Evolutionary conservation across 768 basidiomycete genomes (phyloP).

Genomic region (Russula griseocarnosa): DNA sequence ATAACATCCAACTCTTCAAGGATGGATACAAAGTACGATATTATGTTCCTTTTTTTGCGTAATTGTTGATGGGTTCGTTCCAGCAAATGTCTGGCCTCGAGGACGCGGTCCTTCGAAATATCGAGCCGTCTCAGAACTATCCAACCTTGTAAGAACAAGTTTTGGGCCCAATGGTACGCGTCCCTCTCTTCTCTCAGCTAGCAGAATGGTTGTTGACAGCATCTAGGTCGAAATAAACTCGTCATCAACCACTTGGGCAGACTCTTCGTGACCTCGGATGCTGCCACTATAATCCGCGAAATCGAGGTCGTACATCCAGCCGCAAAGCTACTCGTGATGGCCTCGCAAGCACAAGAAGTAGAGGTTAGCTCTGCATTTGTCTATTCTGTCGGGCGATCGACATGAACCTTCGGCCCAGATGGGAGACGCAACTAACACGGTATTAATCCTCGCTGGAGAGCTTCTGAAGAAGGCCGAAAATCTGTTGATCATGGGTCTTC

Average conservation of each 20-base stretch:
- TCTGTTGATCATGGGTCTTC: constrained; percentile 92
- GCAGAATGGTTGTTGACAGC: background rate
- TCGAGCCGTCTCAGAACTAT: constrained; percentile 91
- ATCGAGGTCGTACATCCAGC: constrained; percentile 98
- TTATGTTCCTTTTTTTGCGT: background rate
- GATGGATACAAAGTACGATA: constrained; percentile 85
- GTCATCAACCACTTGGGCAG: constrained; percentile 95
- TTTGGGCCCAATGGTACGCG: constrained; percentile 91
- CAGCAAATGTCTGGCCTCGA: constrained; percentile 86
- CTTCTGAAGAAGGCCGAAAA: constrained; percentile 90
- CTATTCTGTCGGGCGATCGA: background rate
- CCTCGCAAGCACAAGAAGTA: constrained; percentile 90
- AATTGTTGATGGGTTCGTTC: constrained; percentile 4
- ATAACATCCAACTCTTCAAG: constrained; percentile 90
- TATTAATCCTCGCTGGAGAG: constrained; percentile 93
- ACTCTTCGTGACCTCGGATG: constrained; percentile 97
- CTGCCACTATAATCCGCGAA: constrained; percentile 96
- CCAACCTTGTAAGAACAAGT: constrained; percentile 92
- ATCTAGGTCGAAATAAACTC: constrained; percentile 88
- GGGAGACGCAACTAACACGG: constrained; percentile 96
- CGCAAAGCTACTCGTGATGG: constrained; percentile 98
- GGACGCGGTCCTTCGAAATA: constrained; percentile 95
- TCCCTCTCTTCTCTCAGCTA: background rate
- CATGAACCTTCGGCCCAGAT: constrained; percentile 45
- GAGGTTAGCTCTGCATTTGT: constrained; percentile 56